Conservation (phyloP, 1,284 basidiomycete species). For the Singerocomus inundabilis region DNA sequence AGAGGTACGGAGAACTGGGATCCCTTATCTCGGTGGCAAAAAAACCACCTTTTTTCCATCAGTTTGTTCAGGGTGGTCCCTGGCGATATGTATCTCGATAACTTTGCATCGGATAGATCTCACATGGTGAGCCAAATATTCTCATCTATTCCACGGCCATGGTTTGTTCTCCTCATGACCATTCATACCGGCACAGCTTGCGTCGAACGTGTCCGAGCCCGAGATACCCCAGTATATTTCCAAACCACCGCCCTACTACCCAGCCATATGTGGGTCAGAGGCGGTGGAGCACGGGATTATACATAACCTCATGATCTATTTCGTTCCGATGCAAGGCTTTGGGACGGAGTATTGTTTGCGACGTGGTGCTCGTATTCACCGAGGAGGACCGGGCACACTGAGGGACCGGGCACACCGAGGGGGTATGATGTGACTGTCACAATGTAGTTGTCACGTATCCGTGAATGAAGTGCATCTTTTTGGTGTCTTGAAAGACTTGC, state of each 20-base stretch:
- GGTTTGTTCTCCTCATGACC: not conserved
- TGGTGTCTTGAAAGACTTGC: not conserved
- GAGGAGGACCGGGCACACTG: not conserved
- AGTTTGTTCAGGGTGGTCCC: conserved; percentile 57
- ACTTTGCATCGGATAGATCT: conserved; percentile 75
- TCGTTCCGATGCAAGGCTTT: conserved; percentile 54
- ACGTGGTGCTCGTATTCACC: conserved; percentile 23
- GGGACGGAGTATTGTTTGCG: conserved; percentile 39
- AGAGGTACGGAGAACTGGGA: conserved; percentile 41
- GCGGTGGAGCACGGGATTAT: conserved; percentile 41
- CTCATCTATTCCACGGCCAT: conserved; percentile 10
- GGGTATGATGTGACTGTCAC: conserved; percentile 23
- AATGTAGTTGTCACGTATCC: conserved; percentile 17
- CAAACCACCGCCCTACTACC: conserved; percentile 50
- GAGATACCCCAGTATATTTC: conserved; percentile 26
- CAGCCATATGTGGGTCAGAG: conserved; percentile 47
- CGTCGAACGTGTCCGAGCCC: conserved; percentile 1
- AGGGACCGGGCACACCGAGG: no score
- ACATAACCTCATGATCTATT: conserved; percentile 62
- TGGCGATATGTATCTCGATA: conserved; percentile 47
- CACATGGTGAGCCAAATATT: conserved; percentile 57
- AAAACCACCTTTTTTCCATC: not conserved
- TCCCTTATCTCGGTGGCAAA: conserved; percentile 11
- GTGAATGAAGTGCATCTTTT: conserved; percentile 22
- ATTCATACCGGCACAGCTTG: conserved; percentile 11